Conservation (phyloP, 2,329 filamentous ascomycete species). For the Pestalotiopsis sp. region DNA sequence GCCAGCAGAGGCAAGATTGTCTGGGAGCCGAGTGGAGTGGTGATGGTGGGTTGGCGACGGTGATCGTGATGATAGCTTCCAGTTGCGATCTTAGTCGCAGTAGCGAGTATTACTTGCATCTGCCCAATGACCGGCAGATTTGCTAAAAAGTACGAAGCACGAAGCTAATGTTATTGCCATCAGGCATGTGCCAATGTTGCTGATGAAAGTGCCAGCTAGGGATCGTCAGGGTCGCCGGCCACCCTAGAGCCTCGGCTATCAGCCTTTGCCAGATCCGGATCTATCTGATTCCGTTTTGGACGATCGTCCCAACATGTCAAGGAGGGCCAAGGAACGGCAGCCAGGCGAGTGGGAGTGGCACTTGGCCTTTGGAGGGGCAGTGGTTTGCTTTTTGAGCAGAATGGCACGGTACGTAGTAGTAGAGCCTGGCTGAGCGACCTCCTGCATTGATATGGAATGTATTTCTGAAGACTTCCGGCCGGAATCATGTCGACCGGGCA, state of each 20-base stretch:
- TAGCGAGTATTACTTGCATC: background rate
- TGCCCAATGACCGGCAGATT: background rate
- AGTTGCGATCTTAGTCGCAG: background rate
- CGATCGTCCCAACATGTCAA: background rate
- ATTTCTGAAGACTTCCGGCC: background rate
- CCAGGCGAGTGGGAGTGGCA: background rate
- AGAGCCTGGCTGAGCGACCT: background rate
- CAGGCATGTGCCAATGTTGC: background rate
- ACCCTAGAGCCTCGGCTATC: background rate
- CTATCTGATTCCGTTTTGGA: background rate
- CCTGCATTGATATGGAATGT: constrained; percentile 6
- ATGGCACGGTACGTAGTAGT: background rate
- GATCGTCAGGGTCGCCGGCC: background rate
- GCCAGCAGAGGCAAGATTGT: background rate
- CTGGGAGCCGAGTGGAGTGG: background rate
- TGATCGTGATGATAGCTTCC: background rate
- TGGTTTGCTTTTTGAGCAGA: background rate
- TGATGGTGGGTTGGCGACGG: background rate
- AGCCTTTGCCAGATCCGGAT: constrained; percentile 1
- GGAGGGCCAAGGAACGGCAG: background rate
- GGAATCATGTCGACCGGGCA: constrained; percentile 7
- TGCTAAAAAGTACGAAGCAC: background rate
- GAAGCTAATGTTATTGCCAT: background rate
- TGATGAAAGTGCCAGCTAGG: background rate
- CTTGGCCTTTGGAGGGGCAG: background rate